Percentiles rank a stretch among this genome's conserved stretches.
These are phyloP conservation scores for Thecamonas trahens DNA, from an alignment of 78 protist genomes.

Conservation along the genomic window DNA sequence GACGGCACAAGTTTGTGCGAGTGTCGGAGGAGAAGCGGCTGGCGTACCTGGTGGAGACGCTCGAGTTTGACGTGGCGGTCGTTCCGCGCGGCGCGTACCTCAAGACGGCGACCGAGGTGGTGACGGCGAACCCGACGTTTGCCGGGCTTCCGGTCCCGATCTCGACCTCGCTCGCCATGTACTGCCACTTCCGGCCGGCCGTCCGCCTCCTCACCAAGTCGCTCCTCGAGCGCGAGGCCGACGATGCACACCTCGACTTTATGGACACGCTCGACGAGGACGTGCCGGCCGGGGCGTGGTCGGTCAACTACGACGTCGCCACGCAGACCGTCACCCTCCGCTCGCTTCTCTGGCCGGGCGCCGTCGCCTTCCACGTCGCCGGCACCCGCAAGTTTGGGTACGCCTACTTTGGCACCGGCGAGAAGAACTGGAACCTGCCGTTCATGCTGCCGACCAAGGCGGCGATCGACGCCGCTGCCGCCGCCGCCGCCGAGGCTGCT, in stretches of 20 bases:
- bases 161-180: neutral
- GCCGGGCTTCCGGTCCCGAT: neutral
- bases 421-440: neutral
- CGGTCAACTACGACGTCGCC: neutral
- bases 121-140: neutral
- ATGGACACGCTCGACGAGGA: neutral
- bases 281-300: constrained; percentile 13
- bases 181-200: constrained; percentile 4
- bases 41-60: neutral
- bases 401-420: constrained; percentile 10
- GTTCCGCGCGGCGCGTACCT: constrained; percentile 10
- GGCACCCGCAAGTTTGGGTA: neutral
- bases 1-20: neutral
- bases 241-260: neutral
- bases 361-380: neutral
- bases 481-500: too few species aligned
- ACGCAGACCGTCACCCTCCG: neutral
- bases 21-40: constrained; percentile 16
- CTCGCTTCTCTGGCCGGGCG: constrained; percentile 3
- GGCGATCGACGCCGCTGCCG: too few species aligned
- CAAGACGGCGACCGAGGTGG: neutral
- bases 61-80: neutral
- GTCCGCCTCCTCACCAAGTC: neutral
- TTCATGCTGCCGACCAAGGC: neutral
- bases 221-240: neutral